These are phyloP conservation scores for Microdochium nivale DNA, from an alignment of 2,329 filamentous ascomycete genomes.

Conservation along the genomic window DNA sequence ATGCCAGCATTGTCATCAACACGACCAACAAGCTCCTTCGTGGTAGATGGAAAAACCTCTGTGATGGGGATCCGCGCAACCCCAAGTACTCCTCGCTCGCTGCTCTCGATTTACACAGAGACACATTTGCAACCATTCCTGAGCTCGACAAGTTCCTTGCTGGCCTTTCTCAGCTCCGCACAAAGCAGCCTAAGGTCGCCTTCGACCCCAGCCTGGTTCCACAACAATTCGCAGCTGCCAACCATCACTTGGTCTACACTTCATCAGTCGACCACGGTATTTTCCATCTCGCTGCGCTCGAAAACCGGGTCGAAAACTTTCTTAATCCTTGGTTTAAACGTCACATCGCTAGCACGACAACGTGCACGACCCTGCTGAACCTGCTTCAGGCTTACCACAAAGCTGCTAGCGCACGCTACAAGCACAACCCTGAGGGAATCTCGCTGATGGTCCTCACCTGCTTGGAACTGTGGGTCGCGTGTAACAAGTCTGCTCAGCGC, in stretches of 20 bases:
- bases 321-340: neutral
- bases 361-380: constrained; percentile 16
- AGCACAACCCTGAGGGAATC: constrained; percentile 28
- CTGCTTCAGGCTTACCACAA: constrained; percentile 26
- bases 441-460: constrained; percentile 49
- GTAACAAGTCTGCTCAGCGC: constrained; percentile 36
- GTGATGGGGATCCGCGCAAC: neutral
- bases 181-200: neutral
- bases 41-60: neutral
- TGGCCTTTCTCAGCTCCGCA: neutral
- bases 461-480: constrained; percentile 50
- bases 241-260: constrained; percentile 4
- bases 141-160: constrained; percentile 3
- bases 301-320: constrained; percentile 33
- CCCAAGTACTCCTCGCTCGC: neutral
- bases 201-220: neutral
- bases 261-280: constrained; percentile 7
- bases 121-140: constrained; percentile 6
- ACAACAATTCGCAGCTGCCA: neutral
- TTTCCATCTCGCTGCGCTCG: constrained; percentile 28
- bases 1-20: no score
- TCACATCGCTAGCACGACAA: constrained; percentile 9
- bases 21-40: no score
- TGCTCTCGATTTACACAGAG: constrained; percentile 8
- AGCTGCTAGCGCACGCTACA: constrained; percentile 21